Conservation (phyloP, 495 filamentous ascomycete genomes). For the Parmelia sp. region DNA sequence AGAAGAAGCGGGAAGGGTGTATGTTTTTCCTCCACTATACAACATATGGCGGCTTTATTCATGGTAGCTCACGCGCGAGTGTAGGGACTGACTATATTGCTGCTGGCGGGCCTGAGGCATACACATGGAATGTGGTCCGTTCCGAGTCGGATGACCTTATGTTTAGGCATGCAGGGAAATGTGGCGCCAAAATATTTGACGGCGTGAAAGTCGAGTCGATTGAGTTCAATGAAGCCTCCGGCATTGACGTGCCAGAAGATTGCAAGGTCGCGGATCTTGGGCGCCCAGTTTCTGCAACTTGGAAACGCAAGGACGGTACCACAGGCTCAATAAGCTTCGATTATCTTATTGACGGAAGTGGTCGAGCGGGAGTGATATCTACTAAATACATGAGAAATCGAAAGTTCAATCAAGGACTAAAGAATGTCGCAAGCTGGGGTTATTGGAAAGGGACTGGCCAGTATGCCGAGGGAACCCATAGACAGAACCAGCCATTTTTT, state of each 20-base stretch:
- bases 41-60: too few species aligned
- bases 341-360: conserved; percentile 38
- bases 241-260: background rate
- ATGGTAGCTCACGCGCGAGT: background rate
- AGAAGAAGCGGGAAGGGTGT: conserved; percentile 32
- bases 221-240: conserved; percentile 27
- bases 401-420: conserved; percentile 33
- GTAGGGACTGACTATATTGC: conserved; percentile 46
- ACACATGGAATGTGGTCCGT: conserved; percentile 49
- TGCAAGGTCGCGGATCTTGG: conserved; percentile 29
- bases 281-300: conserved; percentile 42
- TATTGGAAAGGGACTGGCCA: conserved; percentile 32
- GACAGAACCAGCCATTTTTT: conserved; percentile 32
- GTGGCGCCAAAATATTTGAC: conserved; percentile 44
- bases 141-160: conserved; percentile 48
- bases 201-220: conserved; percentile 38
- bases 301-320: conserved; percentile 38
- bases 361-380: conserved; percentile 32
- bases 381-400: conserved; percentile 40
- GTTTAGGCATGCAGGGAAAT: conserved; percentile 43
- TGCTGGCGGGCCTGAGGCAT: conserved; percentile 35
- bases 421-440: conserved; percentile 38
- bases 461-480: conserved; percentile 26
- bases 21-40: conserved; percentile 7
- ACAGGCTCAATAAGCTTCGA: conserved; percentile 35